phyloP scores from a whole-genome alignment of 768 basidiomycete species.

The Leccinum obscurum region DNA sequence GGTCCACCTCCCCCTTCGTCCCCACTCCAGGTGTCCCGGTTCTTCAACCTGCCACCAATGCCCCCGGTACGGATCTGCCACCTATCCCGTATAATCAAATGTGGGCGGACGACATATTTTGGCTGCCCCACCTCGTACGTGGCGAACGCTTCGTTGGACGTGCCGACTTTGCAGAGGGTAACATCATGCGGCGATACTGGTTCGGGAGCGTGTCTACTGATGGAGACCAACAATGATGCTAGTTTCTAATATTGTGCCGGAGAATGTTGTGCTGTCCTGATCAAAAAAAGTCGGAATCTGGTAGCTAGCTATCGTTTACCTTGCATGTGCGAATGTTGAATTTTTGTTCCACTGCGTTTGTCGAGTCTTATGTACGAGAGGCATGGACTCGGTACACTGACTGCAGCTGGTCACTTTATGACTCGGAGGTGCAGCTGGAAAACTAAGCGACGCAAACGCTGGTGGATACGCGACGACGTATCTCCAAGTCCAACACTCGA shows the following conservation, averaged over 20 bases:
- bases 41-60: background rate
- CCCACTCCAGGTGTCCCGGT: background rate
- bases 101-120: constrained; percentile 65
- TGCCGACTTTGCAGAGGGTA: constrained; percentile 70
- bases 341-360: background rate
- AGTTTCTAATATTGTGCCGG: background rate
- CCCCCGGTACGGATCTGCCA: constrained; percentile 14
- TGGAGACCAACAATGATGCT: background rate
- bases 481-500: background rate
- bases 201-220: constrained; percentile 58
- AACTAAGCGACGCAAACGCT: background rate
- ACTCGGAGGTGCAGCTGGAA: background rate
- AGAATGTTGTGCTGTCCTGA: background rate
- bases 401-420: background rate
- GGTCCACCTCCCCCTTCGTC: background rate
- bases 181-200: constrained; percentile 70
- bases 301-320: background rate
- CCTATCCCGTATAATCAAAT: constrained; percentile 58
- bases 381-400: background rate
- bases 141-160: constrained; percentile 47
- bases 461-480: constrained; percentile 2
- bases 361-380: constrained; percentile 15
- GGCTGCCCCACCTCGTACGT: constrained; percentile 63
- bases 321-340: constrained; percentile 38
- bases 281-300: background rate